Conservation (phyloP, 352 stramenopile species). For the Phytophthora quininea region DNA sequence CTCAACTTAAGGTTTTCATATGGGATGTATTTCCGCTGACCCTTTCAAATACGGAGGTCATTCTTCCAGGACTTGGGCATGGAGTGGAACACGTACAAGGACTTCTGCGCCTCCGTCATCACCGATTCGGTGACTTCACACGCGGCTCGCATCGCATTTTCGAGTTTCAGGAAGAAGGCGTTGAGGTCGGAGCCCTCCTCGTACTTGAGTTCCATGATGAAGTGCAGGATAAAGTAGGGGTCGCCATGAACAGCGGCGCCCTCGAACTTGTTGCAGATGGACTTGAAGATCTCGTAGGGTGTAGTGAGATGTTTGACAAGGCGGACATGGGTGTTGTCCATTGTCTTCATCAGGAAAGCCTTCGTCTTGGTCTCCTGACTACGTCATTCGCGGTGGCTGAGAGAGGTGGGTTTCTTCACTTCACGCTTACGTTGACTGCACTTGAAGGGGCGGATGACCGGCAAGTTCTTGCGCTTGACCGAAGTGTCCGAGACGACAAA, state of each 20-base stretch:
- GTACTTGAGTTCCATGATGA: slow-evolving; percentile 13
- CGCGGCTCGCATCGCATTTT: slow-evolving; percentile 11
- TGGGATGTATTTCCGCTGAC: slow-evolving; percentile 38
- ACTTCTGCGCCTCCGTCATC: slow-evolving; percentile 6
- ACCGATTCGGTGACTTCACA: slow-evolving; percentile 8
- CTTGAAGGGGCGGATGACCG: background rate
- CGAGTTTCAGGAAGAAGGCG: slow-evolving; percentile 12
- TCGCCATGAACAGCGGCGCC: slow-evolving; percentile 5
- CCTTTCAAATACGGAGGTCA: slow-evolving; percentile 44
- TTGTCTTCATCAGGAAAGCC: slow-evolving; percentile 26
- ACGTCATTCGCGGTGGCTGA: slow-evolving; percentile 1
- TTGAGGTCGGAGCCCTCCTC: slow-evolving; percentile 4
- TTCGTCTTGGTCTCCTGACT: slow-evolving; percentile 23
- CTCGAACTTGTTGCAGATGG: slow-evolving; percentile 21
- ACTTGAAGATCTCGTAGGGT: slow-evolving; percentile 16
- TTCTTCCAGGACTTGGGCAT: slow-evolving; percentile 16
- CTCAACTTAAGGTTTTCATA: slow-evolving; percentile 5
- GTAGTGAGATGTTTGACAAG: slow-evolving; percentile 20
- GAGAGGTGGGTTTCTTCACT: background rate
- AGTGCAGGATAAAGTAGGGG: slow-evolving; percentile 11
- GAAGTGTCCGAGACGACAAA: background rate
- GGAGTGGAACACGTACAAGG: slow-evolving; percentile 14
- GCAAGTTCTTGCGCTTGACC: background rate
- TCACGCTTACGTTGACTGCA: slow-evolving; percentile 5
- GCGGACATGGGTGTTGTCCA: slow-evolving; percentile 26